A percentile compares a stretch with the other conserved stretches of the same genome.
Conservation (phyloP, 2,329 filamentous ascomycete species). For the Pseudogymnoascus sp. region DNA sequence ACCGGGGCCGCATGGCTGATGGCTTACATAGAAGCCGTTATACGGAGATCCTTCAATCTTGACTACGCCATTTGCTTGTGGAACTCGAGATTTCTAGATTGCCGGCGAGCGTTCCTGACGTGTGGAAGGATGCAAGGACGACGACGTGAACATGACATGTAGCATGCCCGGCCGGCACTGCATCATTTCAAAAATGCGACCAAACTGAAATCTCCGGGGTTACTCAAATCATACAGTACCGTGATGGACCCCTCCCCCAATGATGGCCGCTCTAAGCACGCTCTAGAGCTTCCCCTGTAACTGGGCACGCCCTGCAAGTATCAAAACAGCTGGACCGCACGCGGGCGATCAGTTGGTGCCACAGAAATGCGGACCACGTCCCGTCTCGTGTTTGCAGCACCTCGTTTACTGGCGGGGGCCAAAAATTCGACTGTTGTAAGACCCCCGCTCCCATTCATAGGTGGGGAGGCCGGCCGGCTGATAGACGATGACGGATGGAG, state of each 20-base stretch:
- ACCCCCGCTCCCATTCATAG: background rate
- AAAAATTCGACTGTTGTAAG: background rate
- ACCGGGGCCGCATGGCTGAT: background rate
- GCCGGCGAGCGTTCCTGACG: background rate
- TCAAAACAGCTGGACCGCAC: constrained; percentile 4
- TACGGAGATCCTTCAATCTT: background rate
- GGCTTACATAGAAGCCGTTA: background rate
- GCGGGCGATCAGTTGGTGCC: background rate
- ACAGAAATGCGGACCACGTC: background rate
- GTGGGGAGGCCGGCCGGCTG: background rate
- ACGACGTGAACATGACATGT: background rate
- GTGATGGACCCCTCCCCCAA: background rate
- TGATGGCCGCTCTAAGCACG: background rate
- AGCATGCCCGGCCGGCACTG: background rate
- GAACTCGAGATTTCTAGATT: background rate
- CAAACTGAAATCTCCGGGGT: constrained; percentile 3
- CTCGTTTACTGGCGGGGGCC: background rate
- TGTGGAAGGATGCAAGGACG: background rate
- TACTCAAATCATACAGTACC: background rate
- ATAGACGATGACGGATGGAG: background rate
- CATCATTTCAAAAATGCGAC: background rate
- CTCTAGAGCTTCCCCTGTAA: background rate
- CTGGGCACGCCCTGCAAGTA: background rate
- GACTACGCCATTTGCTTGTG: constrained; percentile 2
- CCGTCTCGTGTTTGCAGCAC: background rate